Evolutionary conservation across 306 rosid genomes (phyloP).

Genomic region (Cucurbita maxima): DNA sequence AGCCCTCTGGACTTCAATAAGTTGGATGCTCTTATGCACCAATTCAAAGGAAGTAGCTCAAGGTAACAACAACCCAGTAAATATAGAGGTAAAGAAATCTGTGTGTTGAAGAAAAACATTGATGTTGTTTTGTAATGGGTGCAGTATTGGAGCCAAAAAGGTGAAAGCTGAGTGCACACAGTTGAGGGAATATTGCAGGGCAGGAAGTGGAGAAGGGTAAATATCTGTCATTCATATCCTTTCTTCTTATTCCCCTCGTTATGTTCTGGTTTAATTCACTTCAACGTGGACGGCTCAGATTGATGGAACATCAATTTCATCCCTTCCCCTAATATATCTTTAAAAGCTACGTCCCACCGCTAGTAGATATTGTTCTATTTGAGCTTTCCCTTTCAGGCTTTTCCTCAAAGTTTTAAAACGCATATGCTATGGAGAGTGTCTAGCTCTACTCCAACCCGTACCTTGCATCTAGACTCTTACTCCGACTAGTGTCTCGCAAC

Average conservation of each 20-base stretch:
- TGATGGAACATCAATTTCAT: not conserved
- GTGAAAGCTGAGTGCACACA: conserved; percentile 77
- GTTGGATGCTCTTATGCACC: conserved; percentile 65
- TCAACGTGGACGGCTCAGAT: conserved; percentile 10
- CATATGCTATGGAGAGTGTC: too few relatives aligned
- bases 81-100: too few relatives aligned
- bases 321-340: not conserved
- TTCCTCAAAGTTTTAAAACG: too few relatives aligned
- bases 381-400: too few relatives aligned
- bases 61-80: conserved; percentile 24
- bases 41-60: conserved; percentile 90
- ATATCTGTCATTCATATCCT: not conserved
- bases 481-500: too few relatives aligned
- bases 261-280: not conserved
- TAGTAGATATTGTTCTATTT: too few relatives aligned
- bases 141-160: conserved; percentile 90
- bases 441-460: too few relatives aligned
- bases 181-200: conserved; percentile 61
- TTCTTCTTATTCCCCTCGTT: not conserved
- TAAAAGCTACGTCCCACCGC: too few relatives aligned
- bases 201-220: conserved; percentile 76
- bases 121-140: conserved; percentile 14
- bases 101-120: not conserved
- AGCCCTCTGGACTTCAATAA: conserved; percentile 49
- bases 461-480: too few relatives aligned